Conservation (phyloP, 2,329 filamentous ascomycete species). For the Albifimbria verrucaria region DNA sequence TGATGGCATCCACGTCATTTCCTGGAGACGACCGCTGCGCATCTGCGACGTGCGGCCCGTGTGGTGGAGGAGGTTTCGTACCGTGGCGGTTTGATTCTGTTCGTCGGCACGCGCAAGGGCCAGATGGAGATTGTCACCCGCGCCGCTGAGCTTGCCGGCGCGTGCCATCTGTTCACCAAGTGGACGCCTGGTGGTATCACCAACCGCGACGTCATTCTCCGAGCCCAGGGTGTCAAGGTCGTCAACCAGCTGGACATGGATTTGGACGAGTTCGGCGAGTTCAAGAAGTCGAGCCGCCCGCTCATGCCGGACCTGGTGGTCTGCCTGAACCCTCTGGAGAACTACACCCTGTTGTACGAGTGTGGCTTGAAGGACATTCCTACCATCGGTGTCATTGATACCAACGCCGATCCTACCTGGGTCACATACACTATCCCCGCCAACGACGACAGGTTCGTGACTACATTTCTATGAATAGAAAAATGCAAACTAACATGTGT, state of each 20-base stretch:
- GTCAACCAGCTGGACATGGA: conserved; percentile 70
- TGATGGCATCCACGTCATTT: conserved; percentile 88
- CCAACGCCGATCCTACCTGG: conserved; percentile 86
- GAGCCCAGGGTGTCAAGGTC: conserved; percentile 64
- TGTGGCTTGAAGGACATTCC: conserved; percentile 85
- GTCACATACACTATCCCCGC: conserved; percentile 96
- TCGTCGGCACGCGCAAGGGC: conserved; percentile 81
- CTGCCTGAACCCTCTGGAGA: conserved; percentile 89
- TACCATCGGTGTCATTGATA: conserved; percentile 93
- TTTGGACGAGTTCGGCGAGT: conserved; percentile 60
- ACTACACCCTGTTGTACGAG: conserved; percentile 86
- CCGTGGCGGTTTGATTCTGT: conserved; percentile 80
- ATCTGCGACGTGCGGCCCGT: conserved; percentile 89
- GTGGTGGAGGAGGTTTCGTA: conserved; percentile 85
- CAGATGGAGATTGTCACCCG: conserved; percentile 78
- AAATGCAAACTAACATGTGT: conserved; percentile 17
- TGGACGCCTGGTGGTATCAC: conserved; percentile 93
- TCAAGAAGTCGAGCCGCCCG: conserved; percentile 59
- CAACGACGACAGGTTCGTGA: conserved; percentile 82
- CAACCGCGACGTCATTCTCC: conserved; percentile 88
- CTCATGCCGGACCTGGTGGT: conserved; percentile 88
- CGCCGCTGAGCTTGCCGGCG: conserved; percentile 73
- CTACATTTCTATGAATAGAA: not conserved
- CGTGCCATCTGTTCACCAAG: conserved; percentile 85
- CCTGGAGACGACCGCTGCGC: conserved; percentile 84